phyloP scores from a whole-genome alignment of 495 filamentous ascomycete genomes.

The Talaromyces wortmannii region DNA sequence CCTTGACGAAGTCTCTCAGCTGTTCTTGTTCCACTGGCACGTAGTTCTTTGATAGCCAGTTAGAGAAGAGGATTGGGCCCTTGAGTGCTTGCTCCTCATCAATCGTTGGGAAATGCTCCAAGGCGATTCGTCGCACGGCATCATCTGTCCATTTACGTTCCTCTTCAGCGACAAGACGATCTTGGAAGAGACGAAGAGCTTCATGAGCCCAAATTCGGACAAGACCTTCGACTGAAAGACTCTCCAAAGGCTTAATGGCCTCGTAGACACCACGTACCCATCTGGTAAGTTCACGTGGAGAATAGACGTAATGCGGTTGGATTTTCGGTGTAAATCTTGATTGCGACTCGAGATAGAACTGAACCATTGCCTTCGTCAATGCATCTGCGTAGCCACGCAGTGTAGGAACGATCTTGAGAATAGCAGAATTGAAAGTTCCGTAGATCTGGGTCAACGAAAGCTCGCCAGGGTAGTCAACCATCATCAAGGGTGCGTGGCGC shows the following conservation, averaged over 20 bases:
- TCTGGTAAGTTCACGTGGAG: conserved; percentile 91
- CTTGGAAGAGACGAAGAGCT: conserved; percentile 90
- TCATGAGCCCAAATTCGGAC: conserved; percentile 98
- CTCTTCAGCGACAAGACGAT: conserved; percentile 88
- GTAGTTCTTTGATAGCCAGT: conserved; percentile 99
- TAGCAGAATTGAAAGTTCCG: conserved; percentile 93
- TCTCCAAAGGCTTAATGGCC: conserved; percentile 87
- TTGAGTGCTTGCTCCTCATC: conserved; percentile 83
- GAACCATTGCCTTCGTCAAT: conserved; percentile 96
- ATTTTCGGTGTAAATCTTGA: conserved; percentile 89
- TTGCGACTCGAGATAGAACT: conserved; percentile 92
- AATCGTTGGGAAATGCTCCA: conserved; percentile 89
- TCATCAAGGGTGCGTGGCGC: conserved; percentile 89
- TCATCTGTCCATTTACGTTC: conserved; percentile 94
- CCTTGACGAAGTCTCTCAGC: conserved; percentile 94
- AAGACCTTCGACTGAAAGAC: conserved; percentile 78
- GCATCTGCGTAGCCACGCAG: conserved; percentile 92
- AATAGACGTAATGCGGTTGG: conserved; percentile 98
- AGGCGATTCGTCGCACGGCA: conserved; percentile 71
- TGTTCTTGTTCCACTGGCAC: conserved; percentile 92
- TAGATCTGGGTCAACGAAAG: conserved; percentile 93
- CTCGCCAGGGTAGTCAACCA: conserved; percentile 99
- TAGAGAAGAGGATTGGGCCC: conserved; percentile 93
- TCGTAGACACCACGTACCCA: conserved; percentile 98
- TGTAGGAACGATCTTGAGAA: conserved; percentile 92